Conservation (phyloP, 768 basidiomycete genomes). For the Pleurotus citrinopileatus region DNA sequence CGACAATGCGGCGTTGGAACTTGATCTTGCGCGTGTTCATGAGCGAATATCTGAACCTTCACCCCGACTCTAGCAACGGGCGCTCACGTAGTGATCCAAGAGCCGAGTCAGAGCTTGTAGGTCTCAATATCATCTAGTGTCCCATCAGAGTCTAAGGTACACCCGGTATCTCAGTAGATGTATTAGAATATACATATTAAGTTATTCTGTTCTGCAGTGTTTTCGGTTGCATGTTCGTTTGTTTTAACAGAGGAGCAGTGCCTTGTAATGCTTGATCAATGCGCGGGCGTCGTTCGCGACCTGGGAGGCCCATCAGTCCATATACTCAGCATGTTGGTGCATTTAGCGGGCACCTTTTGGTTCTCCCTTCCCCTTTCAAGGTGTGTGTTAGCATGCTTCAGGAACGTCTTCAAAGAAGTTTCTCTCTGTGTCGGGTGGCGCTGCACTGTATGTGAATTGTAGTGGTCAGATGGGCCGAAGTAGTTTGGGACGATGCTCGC, state of each 20-base stretch:
- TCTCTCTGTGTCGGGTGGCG: constrained; percentile 23
- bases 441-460: constrained; percentile 22
- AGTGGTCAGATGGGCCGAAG: neutral
- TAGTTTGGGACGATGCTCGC: constrained; percentile 22
- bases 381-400: constrained; percentile 29
- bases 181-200: neutral
- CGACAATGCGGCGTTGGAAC: constrained; percentile 89
- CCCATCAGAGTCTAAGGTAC: neutral
- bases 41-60: constrained; percentile 82
- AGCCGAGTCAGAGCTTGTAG: constrained; percentile 47
- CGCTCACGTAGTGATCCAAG: constrained; percentile 26
- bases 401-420: constrained; percentile 25
- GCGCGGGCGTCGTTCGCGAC: constrained; percentile 31
- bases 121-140: constrained; percentile 15
- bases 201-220: neutral
- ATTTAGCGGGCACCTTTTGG: constrained; percentile 27
- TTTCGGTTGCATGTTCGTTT: neutral
- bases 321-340: neutral
- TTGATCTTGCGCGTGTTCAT: constrained; percentile 84
- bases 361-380: constrained; percentile 31
- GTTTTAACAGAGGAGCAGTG: constrained; percentile 21
- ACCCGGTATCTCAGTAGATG: neutral
- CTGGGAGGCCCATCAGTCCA: constrained; percentile 16
- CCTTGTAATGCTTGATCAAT: constrained; percentile 33
- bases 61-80: constrained; percentile 39